Evolutionary conservation across 2,329 filamentous ascomycete genomes (phyloP).

Genomic region (Trichothecium sympodiale): DNA sequence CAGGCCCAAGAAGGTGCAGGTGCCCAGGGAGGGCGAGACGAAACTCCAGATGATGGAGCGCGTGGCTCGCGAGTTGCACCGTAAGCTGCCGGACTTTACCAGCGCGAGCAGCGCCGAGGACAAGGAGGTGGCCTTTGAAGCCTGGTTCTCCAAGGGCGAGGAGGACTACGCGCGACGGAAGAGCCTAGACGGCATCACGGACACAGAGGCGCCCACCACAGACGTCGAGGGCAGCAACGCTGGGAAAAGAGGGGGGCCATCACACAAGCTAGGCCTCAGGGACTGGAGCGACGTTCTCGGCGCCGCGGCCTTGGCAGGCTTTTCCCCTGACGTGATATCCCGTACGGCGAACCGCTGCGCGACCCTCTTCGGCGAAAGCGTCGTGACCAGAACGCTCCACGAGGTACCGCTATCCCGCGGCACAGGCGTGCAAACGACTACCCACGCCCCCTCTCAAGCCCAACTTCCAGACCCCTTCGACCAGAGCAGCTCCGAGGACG

Average conservation of each 20-base stretch:
- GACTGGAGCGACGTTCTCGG: conserved; percentile 85
- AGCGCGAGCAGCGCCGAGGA: conserved; percentile 7
- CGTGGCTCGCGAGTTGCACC: conserved; percentile 30
- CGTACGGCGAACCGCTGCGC: conserved; percentile 66
- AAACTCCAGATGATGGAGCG: conserved; percentile 33
- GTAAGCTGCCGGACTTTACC: conserved; percentile 15
- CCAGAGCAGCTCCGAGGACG: conserved; percentile 13
- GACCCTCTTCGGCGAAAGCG: conserved; percentile 61
- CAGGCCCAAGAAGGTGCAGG: conserved; percentile 27
- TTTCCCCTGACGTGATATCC: conserved; percentile 51
- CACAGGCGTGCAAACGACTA: conserved; percentile 13
- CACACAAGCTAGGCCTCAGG: conserved; percentile 32
- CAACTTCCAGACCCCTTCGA: conserved; percentile 13
- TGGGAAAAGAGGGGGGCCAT: conserved; percentile 7
- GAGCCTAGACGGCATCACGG: conserved; percentile 8
- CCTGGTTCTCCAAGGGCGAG: conserved; percentile 21
- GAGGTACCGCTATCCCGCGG: conserved; percentile 16
- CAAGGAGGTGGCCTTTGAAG: conserved; percentile 20
- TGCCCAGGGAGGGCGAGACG: conserved; percentile 31
- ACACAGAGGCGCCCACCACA: conserved; percentile 3
- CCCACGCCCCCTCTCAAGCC: conserved; percentile 14
- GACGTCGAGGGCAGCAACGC: conserved; percentile 3
- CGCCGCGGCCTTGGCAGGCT: conserved; percentile 64
- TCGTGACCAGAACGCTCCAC: conserved; percentile 50
- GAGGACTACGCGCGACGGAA: conserved; percentile 11